Percentiles rank a stretch among this genome's conserved stretches.
Conservation (phyloP, 2,329 filamentous ascomycete genomes). For the Venturia pyrina region DNA sequence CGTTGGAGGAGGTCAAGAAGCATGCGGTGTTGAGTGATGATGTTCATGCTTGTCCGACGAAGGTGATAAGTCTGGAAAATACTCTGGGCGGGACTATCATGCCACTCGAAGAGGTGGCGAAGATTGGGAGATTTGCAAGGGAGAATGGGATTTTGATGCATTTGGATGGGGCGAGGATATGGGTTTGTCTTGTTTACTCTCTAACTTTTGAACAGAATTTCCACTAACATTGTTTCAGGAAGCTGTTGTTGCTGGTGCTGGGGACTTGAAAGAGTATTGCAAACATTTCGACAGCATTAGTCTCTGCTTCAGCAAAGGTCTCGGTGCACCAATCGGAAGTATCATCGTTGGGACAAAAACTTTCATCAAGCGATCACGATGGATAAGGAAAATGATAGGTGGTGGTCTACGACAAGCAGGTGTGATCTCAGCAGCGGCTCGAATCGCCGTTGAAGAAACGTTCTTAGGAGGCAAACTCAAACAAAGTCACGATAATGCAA, state of each 20-base stretch:
- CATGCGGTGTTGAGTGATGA: conserved; percentile 57
- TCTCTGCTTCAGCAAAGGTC: conserved; percentile 72
- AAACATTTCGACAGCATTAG: conserved; percentile 63
- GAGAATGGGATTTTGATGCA: conserved; percentile 59
- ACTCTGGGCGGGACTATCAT: conserved; percentile 71
- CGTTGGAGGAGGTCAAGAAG: conserved; percentile 63
- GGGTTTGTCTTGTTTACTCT: conserved; percentile 32
- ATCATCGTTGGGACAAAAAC: conserved; percentile 52
- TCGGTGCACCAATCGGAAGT: conserved; percentile 72
- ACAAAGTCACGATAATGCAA: conserved; percentile 52
- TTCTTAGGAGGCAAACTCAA: conserved; percentile 59
- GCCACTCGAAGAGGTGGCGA: conserved; percentile 59
- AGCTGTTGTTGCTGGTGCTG: conserved; percentile 61
- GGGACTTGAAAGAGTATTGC: conserved; percentile 56
- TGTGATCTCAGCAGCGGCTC: conserved; percentile 63
- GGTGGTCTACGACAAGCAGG: conserved; percentile 70
- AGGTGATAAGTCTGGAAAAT: conserved; percentile 76
- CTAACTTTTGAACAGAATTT: no score
- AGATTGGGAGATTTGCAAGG: conserved; percentile 59
- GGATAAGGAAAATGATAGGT: conserved; percentile 71
- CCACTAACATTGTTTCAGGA: conserved; percentile 35
- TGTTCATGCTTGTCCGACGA: conserved; percentile 69
- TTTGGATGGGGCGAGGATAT: conserved; percentile 69
- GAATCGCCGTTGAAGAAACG: conserved; percentile 69
- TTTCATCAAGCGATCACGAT: conserved; percentile 58